phyloP scores from a whole-genome alignment of 139 green algal genomes.

The Volvox reticuliferus region DNA sequence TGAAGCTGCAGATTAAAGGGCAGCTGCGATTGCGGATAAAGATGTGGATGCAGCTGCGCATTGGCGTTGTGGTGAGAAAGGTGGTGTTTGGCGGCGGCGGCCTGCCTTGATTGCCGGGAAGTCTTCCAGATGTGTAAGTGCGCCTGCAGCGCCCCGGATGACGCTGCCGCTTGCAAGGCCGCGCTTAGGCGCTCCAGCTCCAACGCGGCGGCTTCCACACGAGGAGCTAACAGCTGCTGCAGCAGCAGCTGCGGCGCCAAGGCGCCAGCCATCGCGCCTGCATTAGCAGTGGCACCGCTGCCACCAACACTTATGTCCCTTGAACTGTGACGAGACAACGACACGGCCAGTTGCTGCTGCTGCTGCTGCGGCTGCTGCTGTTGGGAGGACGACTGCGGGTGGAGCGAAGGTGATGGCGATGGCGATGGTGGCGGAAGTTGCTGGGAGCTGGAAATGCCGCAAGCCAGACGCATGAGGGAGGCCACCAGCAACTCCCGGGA shows the following conservation, averaged over 20 bases:
- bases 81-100: neutral
- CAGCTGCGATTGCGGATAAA: neutral
- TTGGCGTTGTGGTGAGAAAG: neutral
- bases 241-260: conserved; percentile 1
- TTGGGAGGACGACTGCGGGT: neutral
- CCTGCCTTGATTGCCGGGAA: neutral
- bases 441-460: conserved; percentile 6
- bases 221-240: conserved; percentile 31
- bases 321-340: neutral
- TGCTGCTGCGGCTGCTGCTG: neutral
- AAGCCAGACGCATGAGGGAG: conserved; percentile 50
- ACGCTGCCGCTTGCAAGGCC: neutral
- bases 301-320: neutral
- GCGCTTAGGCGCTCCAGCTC: conserved; percentile 21
- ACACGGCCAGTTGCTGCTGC: neutral
- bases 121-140: neutral
- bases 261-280: neutral
- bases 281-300: neutral
- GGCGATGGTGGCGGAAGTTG: neutral
- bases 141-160: neutral
- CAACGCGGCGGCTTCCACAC: neutral
- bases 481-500: conserved; percentile 65
- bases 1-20: neutral
- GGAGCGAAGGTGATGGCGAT: conserved; percentile 29
- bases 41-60: neutral